Evolutionary conservation across 306 rosid genomes (phyloP).

Genomic region (Mucuna pruriens): DNA sequence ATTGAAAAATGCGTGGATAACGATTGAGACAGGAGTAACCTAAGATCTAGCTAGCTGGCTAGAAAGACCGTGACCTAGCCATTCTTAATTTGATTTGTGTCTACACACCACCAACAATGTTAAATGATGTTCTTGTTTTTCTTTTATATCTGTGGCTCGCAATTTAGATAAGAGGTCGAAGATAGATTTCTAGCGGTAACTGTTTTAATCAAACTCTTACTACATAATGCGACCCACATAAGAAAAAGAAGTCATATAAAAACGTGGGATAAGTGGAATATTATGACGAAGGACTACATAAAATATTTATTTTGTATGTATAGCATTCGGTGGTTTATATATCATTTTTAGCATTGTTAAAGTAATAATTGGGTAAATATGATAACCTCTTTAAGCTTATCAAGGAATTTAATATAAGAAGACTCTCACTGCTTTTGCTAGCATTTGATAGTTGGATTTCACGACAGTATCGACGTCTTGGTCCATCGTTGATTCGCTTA

Average conservation of each 20-base stretch:
- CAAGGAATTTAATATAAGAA: constrained; percentile 45
- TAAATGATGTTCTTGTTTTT: not conserved
- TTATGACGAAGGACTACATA: constrained; percentile 1
- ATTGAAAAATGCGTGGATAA: constrained; percentile 46
- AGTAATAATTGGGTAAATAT: constrained; percentile 1
- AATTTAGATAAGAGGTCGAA: not conserved
- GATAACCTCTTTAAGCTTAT: constrained; percentile 47
- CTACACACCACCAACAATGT: not conserved
- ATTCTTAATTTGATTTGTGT: not conserved
- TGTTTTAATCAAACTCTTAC: not conserved
- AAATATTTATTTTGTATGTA: not conserved
- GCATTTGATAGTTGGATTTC: constrained; percentile 29
- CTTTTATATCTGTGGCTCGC: not conserved
- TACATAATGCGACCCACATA: constrained; percentile 22
- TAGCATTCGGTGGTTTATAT: not conserved
- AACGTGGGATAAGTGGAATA: constrained; percentile 38
- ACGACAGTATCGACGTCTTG: constrained; percentile 30
- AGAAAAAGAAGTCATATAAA: not conserved
- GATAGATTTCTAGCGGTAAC: not conserved
- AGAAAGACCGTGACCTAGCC: not conserved
- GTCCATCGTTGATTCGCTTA: constrained; percentile 45
- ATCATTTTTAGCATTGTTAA: constrained; percentile 6
- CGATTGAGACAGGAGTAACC: constrained; percentile 47
- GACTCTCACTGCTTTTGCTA: constrained; percentile 23
- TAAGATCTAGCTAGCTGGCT: not conserved